phyloP scores from a whole-genome alignment of 768 basidiomycete species.

The Rhodotorula sphaerocarpa region DNA sequence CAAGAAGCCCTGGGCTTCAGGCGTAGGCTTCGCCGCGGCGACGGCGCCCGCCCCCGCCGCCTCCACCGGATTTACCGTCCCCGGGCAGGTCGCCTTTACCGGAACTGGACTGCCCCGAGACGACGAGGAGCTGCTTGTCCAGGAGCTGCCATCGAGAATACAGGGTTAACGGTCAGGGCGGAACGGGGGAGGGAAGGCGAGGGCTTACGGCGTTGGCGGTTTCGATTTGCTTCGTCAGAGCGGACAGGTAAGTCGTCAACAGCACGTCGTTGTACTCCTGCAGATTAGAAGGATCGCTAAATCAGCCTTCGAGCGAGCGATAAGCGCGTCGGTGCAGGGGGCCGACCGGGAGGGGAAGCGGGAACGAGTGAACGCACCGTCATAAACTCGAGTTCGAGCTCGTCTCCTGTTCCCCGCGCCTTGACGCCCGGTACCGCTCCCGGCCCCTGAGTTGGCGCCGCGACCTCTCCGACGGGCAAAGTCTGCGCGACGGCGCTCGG shows the following conservation, averaged over 20 bases:
- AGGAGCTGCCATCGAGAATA: conserved; percentile 12
- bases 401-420: too few relatives aligned
- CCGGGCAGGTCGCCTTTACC: background rate
- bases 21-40: too few relatives aligned
- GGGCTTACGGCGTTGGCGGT: conserved; percentile 82
- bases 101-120: background rate
- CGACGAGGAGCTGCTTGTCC: conserved; percentile 30
- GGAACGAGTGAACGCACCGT: conserved; percentile 63
- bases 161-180: background rate
- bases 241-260: conserved; percentile 76
- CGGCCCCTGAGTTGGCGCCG: too few relatives aligned
- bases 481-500: background rate
- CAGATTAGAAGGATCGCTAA: too few relatives aligned
- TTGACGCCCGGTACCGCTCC: conserved; percentile 51
- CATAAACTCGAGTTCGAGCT: conserved; percentile 79
- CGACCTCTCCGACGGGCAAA: background rate
- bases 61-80: background rate
- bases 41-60: background rate
- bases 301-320: too few relatives aligned
- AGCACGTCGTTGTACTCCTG: conserved; percentile 89
- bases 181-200: background rate
- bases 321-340: too few relatives aligned
- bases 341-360: too few relatives aligned
- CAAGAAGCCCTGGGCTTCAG: too few relatives aligned
- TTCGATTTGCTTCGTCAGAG: conserved; percentile 78